phyloP scores from a whole-genome alignment of 176 grass and related monocot genomes.

The Elymus sibiricus region DNA sequence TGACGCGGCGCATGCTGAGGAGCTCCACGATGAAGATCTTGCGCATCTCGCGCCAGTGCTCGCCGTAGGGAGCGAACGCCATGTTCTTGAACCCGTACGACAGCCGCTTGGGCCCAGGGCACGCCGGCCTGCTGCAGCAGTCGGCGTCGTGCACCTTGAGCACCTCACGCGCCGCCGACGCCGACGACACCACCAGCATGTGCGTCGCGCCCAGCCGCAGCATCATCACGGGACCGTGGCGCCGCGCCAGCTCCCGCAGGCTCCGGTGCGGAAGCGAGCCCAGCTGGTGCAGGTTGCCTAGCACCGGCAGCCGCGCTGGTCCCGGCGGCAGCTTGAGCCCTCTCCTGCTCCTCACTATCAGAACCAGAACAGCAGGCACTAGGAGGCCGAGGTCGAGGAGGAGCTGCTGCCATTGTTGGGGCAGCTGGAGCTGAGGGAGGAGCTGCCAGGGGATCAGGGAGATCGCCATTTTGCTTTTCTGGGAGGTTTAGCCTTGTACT shows the following conservation, averaged over 20 bases:
- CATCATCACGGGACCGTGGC: not conserved
- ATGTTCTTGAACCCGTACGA: slow-evolving; percentile 3
- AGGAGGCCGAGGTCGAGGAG: not conserved
- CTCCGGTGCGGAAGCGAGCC: not conserved
- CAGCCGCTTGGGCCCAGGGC: not conserved
- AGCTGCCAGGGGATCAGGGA: not conserved
- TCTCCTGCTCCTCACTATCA: not conserved
- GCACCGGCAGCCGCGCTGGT: not conserved
- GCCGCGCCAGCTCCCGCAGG: not conserved
- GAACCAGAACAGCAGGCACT: not conserved
- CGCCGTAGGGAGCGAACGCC: not conserved
- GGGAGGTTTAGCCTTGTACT: too few species aligned
- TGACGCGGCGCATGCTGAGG: not conserved
- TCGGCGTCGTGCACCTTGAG: not conserved
- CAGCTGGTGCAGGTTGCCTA: not conserved
- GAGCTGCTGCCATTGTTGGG: not conserved
- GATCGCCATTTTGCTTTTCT: not conserved
- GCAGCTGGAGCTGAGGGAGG: not conserved
- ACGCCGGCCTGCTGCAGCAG: not conserved
- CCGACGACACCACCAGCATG: not conserved
- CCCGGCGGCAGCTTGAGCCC: not conserved
- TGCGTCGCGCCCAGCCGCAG: not conserved
- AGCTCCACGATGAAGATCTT: not conserved
- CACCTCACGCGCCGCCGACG: not conserved
- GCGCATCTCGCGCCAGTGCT: not conserved